Evolutionary conservation across 352 stramenopile species (phyloP).

Genomic region (Thalassiosira livingstoniorum): DNA sequence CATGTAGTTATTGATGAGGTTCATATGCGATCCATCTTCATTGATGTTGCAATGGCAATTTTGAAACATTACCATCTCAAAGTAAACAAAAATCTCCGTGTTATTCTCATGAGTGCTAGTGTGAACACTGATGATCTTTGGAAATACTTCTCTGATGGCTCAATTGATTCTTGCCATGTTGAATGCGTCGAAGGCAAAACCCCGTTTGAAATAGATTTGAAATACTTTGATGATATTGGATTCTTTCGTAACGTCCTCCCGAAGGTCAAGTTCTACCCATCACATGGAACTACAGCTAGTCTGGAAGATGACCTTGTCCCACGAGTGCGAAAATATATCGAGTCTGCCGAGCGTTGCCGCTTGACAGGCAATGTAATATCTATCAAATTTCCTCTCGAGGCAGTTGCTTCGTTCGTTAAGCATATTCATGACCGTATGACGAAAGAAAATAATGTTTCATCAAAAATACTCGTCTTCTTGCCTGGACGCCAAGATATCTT

Average conservation of each 20-base stretch:
- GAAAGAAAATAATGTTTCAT: background rate
- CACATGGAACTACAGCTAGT: too few species aligned
- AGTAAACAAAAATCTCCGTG: slow-evolving; percentile 8
- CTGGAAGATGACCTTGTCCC: too few species aligned
- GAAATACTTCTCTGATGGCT: background rate
- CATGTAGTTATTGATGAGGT: slow-evolving; percentile 8
- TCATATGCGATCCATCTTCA: slow-evolving; percentile 15
- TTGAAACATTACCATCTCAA: slow-evolving; percentile 11
- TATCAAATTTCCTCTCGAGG: slow-evolving; percentile 18
- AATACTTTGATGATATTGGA: slow-evolving; percentile 4
- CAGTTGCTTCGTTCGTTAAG: background rate
- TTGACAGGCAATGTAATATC: too few species aligned
- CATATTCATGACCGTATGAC: background rate
- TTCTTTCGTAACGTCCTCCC: too few species aligned
- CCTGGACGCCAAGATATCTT: slow-evolving; percentile 3
- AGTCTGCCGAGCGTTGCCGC: too few species aligned
- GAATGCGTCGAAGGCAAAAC: background rate
- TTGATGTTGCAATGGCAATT: slow-evolving; percentile 7
- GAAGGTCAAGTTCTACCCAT: too few species aligned
- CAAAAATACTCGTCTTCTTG: slow-evolving; percentile 9
- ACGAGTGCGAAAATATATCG: too few species aligned
- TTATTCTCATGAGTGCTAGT: slow-evolving; percentile 10
- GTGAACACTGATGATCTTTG: slow-evolving; percentile 7
- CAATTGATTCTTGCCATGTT: background rate
- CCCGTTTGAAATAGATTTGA: background rate